Conservation (phyloP, 169 alveolate species). For the Plasmodium vivax region DNA sequence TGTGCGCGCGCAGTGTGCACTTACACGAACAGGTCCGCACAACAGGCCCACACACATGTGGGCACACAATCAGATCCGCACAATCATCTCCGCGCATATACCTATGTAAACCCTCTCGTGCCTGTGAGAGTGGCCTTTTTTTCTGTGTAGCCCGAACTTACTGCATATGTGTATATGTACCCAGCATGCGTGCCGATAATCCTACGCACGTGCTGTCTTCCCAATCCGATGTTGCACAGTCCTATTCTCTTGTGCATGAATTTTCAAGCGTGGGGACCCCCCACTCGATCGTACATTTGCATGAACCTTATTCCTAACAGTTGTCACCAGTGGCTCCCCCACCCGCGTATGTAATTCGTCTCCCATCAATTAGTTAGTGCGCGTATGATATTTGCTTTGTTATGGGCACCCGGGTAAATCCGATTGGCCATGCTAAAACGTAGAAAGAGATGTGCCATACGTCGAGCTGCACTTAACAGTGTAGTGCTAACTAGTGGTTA, state of each 20-base stretch:
- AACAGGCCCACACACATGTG: background rate
- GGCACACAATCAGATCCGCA: no score
- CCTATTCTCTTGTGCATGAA: background rate
- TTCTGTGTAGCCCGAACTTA: background rate
- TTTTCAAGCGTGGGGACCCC: background rate
- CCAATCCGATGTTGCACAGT: background rate
- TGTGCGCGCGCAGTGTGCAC: background rate
- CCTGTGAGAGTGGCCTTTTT: background rate
- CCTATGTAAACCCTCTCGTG: background rate
- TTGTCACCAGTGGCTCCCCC: background rate
- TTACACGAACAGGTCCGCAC: background rate
- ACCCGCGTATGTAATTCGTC: background rate
- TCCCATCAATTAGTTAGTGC: background rate
- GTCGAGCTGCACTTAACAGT: background rate
- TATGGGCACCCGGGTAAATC: background rate
- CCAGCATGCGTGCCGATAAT: background rate
- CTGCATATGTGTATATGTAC: background rate
- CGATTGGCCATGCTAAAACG: background rate
- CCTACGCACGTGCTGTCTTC: background rate
- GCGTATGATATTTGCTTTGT: background rate
- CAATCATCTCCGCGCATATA: no score
- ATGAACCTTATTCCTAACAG: background rate
- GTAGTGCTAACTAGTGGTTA: background rate
- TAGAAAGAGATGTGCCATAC: background rate
- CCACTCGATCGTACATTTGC: background rate